These are phyloP conservation scores for Amaranthus cruentus DNA, from an alignment of 148 eudicot species.

Conservation along the genomic window DNA sequence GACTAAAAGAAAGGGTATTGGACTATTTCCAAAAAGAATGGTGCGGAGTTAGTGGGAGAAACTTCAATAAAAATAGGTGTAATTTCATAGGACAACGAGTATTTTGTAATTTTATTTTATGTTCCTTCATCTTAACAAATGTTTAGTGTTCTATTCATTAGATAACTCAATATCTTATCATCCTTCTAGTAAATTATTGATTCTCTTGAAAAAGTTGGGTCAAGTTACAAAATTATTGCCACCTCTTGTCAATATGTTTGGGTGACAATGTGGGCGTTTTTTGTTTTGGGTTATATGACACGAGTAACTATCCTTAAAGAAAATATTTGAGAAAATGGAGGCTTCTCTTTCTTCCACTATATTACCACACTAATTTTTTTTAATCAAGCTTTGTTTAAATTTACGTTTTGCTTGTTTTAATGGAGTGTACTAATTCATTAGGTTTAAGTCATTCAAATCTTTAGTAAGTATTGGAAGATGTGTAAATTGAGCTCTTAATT, in stretches of 20 bases:
- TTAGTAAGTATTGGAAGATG: neutral
- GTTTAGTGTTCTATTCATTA: neutral
- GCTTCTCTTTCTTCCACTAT: neutral
- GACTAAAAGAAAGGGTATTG: too few relatives aligned
- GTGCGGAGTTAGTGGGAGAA: too few relatives aligned
- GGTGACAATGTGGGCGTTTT: neutral
- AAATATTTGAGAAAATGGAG: neutral
- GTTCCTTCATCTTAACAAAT: neutral
- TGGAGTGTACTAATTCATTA: neutral
- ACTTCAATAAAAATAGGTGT: too few relatives aligned
- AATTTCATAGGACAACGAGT: too few relatives aligned
- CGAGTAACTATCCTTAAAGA: neutral
- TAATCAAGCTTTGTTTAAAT: neutral
- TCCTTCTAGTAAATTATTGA: neutral
- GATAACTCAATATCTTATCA: neutral
- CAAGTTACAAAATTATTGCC: neutral
- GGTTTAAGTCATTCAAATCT: neutral
- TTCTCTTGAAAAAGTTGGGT: too few relatives aligned
- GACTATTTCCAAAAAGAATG: too few relatives aligned
- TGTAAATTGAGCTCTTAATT: neutral
- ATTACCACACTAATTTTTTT: neutral
- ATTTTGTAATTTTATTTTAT: neutral
- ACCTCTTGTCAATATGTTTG: neutral
- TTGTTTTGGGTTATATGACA: neutral
- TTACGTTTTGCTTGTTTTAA: neutral